Evolutionary conservation across 106 monocot species (phyloP).

Genomic region (Acorus calamus): DNA sequence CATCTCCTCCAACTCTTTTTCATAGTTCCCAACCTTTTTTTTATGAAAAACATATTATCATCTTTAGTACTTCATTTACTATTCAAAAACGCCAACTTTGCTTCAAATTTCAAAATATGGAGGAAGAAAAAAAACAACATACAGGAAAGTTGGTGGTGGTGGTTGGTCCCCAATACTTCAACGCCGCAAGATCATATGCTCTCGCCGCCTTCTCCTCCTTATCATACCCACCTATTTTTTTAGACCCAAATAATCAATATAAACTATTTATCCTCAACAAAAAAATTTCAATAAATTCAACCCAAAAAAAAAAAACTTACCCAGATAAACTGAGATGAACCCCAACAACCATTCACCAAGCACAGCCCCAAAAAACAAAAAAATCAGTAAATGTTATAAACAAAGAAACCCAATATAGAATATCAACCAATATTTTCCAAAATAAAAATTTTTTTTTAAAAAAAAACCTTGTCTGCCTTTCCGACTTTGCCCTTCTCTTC

Average conservation of each 20-base stretch:
- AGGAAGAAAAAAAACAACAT: background rate
- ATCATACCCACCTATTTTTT: slow-evolving; percentile 70
- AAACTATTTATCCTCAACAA: background rate
- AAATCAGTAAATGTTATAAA: too few relatives aligned
- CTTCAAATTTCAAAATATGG: background rate
- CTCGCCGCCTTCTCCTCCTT: slow-evolving; percentile 98
- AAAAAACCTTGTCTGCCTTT: slow-evolving; percentile 83
- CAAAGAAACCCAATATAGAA: too few relatives aligned
- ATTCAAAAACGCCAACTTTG: background rate
- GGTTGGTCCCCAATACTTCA: slow-evolving; percentile 95
- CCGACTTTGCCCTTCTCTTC: slow-evolving; percentile 91
- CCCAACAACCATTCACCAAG: background rate
- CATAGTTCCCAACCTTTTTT: slow-evolving; percentile 68
- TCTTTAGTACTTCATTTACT: background rate
- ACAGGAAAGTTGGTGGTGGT: slow-evolving; percentile 97
- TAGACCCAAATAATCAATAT: background rate
- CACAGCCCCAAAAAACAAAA: background rate
- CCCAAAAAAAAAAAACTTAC: slow-evolving; percentile 4
- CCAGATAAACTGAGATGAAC: slow-evolving; percentile 38
- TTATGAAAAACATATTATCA: background rate
- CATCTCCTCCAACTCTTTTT: slow-evolving; percentile 92
- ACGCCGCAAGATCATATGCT: slow-evolving; percentile 90
- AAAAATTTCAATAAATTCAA: background rate
- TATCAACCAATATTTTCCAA: slow-evolving; percentile 1
- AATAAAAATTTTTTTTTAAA: too few relatives aligned